Evolutionary conservation across 106 monocot species (phyloP), one percentile per base, ranked within the genome.

Genomic region (Xerophyta viscosa): DNA sequence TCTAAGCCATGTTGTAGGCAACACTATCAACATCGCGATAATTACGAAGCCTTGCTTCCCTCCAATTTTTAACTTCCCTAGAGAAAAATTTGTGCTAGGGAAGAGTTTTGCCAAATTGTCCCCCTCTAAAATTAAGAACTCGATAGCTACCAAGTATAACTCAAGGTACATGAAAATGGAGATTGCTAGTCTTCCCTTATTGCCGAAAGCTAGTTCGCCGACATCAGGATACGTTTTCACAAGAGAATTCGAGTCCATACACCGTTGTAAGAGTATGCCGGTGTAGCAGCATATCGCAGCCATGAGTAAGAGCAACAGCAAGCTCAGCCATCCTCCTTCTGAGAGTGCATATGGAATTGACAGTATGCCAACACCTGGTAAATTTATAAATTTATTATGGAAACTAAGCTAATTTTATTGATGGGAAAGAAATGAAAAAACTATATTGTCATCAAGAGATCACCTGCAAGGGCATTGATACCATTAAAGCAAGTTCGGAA

Each of bases 171-270:
- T 71, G 74, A 83, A 66, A 15, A 67, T 30, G n/a, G 80, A 63
- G 0, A 93, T 64, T 26, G 58, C 5, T 44, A 84, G 52, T 30
- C 69, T 76, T 2, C 92, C 93, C 43, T 75, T 77, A 9, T 24
- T 36, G 8, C 87, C 87, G 21, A 93, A 93, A 8, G 93, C 93
- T 11, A 81, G 53, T 63, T 84, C 83, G 0, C 93, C 93, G 3
- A 93, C 72, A 52, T 88, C 93, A 0, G 93, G 93, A 53, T 93
- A 93, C 25, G 72, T 93, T 50, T 71, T 77, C 1, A 93, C 63
- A 0, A 57, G 62, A 2, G 72, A 52, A 20, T 78, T 80, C 6
- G 83, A 57, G 9, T 87, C 84, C 75, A 93, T 93, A 59, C 93
- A 93, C 10, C 77, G 51, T 27, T 81, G 67, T 2, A 88, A 64